Conservation (phyloP, 176 grass and related monocot genomes). For the Panicum miliaceum region DNA sequence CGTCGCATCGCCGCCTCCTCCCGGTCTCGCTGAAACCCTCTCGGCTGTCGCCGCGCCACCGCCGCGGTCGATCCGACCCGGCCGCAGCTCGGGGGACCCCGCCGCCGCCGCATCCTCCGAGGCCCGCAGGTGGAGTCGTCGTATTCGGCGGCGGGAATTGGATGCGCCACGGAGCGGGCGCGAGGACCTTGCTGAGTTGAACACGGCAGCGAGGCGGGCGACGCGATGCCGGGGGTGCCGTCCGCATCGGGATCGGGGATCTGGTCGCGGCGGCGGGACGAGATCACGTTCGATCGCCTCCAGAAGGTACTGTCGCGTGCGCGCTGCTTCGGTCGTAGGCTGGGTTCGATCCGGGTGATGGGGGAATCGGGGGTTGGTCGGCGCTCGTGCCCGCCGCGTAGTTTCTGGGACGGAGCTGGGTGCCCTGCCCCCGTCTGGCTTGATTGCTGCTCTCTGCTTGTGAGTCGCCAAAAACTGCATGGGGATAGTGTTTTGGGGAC, state of each 20-base stretch:
- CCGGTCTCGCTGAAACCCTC: constrained; percentile 37
- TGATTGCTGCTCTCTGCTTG: constrained; percentile 9
- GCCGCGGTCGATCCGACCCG: constrained; percentile 46
- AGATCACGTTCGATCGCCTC: constrained; percentile 96
- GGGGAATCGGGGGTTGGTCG: constrained; percentile 29
- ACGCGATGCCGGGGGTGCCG: constrained; percentile 49
- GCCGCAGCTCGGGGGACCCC: constrained; percentile 1
- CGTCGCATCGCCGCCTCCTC: constrained; percentile 11
- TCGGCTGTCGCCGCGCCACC: not conserved
- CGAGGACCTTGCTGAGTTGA: constrained; percentile 31
- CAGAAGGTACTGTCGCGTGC: constrained; percentile 68
- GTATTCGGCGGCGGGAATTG: constrained; percentile 13
- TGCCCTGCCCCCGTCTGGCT: not conserved
- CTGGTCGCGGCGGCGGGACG: constrained; percentile 86
- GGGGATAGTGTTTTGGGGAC: not conserved
- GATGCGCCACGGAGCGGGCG: constrained; percentile 30
- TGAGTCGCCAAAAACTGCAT: constrained; percentile 19
- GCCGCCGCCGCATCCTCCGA: not conserved
- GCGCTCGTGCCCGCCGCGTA: not conserved
- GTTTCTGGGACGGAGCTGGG: constrained; percentile 8
- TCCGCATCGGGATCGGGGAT: constrained; percentile 75
- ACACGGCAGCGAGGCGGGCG: not conserved
- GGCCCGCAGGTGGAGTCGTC: not conserved
- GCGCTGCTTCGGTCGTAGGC: not conserved
- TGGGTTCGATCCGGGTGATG: constrained; percentile 26